phyloP scores from a whole-genome alignment of 371 early-diverging fungal species.

The Fennellomyces sp. region DNA sequence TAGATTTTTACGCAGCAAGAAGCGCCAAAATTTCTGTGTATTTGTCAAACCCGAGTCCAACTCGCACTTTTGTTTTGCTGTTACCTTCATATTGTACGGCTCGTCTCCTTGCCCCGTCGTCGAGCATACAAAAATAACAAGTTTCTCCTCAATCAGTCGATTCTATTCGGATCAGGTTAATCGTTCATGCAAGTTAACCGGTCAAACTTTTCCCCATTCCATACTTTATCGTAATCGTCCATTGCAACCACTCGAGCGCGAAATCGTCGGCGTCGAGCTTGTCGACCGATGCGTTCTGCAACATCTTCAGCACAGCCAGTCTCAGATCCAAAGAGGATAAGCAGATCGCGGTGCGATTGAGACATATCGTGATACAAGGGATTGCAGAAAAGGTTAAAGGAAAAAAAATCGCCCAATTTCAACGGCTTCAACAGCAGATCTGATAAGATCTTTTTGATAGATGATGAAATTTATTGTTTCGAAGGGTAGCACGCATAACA shows the following conservation, averaged over 20 bases:
- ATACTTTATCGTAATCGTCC: slow-evolving; percentile 79
- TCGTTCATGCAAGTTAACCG: slow-evolving; percentile 4
- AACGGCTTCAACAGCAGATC: too few species aligned
- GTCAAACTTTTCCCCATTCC: background rate
- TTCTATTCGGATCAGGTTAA: background rate
- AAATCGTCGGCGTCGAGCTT: slow-evolving; percentile 81
- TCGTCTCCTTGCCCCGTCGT: slow-evolving; percentile 96
- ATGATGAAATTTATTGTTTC: too few species aligned
- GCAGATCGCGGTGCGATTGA: slow-evolving; percentile 36
- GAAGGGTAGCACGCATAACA: too few species aligned
- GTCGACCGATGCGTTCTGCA: slow-evolving; percentile 76
- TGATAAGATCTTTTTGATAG: too few species aligned
- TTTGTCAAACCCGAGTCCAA: background rate
- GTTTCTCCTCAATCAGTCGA: slow-evolving; percentile 59
- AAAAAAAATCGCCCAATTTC: too few species aligned
- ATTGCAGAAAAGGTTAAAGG: too few species aligned
- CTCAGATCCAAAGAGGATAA: slow-evolving; percentile 82
- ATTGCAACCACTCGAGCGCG: slow-evolving; percentile 63
- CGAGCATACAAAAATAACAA: slow-evolving; percentile 88
- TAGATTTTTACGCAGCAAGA: slow-evolving; percentile 79
- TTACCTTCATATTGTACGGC: slow-evolving; percentile 91
- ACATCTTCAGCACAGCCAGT: slow-evolving; percentile 87
- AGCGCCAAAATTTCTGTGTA: slow-evolving; percentile 81
- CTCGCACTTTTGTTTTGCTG: background rate
- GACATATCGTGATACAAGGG: too few species aligned